Conservation (phyloP, 2,329 filamentous ascomycete species). For the Ophiostoma populinum region DNA sequence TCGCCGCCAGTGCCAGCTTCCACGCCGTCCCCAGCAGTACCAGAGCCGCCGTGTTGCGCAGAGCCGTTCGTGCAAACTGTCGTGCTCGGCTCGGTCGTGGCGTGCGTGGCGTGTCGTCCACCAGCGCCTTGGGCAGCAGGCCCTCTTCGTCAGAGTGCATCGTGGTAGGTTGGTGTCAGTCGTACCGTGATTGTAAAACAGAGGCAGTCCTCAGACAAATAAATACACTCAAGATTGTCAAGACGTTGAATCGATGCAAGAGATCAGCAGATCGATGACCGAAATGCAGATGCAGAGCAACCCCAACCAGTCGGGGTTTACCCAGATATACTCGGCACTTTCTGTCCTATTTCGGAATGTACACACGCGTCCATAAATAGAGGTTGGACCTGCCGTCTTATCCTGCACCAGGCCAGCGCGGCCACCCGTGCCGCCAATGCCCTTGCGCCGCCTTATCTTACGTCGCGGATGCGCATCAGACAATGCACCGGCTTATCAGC, state of each 20-base stretch:
- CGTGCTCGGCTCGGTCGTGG: conserved; percentile 1
- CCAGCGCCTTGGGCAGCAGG: neutral
- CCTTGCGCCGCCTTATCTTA: conserved; percentile 2
- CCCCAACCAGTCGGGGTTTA: neutral
- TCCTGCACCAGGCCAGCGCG: neutral
- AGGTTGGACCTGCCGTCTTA: neutral
- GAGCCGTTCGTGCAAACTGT: neutral
- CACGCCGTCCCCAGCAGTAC: conserved; percentile 1
- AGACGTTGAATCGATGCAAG: too few species aligned
- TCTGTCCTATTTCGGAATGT: conserved; percentile 1
- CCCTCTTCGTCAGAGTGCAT: neutral
- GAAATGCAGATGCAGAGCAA: neutral
- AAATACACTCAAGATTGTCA: too few species aligned
- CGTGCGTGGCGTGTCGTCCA: too few species aligned
- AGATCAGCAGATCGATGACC: too few species aligned
- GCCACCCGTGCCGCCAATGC: too few species aligned
- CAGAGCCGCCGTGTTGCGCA: neutral
- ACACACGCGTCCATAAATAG: conserved; percentile 1
- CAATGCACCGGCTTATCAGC: too few species aligned
- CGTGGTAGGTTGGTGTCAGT: too few species aligned
- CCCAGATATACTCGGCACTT: neutral
- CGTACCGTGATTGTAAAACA: too few species aligned
- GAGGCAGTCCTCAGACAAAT: too few species aligned
- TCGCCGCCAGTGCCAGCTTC: neutral
- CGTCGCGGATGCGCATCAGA: too few species aligned